Base-by-base conservation (phyloP, 805 yeast genomes). In the Wickerhamiella shivajii region DNA sequence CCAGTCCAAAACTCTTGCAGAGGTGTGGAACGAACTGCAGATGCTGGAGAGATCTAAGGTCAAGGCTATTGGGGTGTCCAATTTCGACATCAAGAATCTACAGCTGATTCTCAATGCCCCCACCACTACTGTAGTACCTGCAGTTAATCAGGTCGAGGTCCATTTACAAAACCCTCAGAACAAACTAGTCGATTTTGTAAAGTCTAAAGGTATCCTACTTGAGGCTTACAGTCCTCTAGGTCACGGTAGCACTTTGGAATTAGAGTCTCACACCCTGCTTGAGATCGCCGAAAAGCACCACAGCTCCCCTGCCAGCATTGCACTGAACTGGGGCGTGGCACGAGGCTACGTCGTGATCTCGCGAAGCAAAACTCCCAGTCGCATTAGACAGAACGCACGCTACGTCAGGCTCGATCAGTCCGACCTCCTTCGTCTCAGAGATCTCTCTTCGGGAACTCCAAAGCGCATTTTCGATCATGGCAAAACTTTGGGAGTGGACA, bases 221-320 rank as follows among this genome's bases (percentile, higher is more conserved):
- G 77, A 77, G 49, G 87, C 87, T 7, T 80, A 77, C 54, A 71
- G 81, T 18, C 90, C 92, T 24, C 64, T 79, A 39, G 87, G 85
- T 6, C 59, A 74, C 2, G 49, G 57, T 12, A 62, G 71, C 31
- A 45, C 72, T 44, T n/a, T n/a, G n/a, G n/a, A n/a, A n/a, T n/a
- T n/a, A n/a, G 61, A 66, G 38, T 49, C 69, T 29, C 70, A 71
- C 16, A 41, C 59, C 11, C 63, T 75, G 3, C 57, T 65, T 33
- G 59, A 66, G 33, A 50, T 79, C 22, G 80, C 83, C 11, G 49
- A 63, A 36, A 72, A 72, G 53, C 66, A 77, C 46, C 47, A 53
- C 14, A 69, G 61, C 7, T 49, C 66, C 3, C 61, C 68, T 0
- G 73, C 68, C 34, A 77, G 69, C 41, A 62, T 80, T 9, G 59